phyloP scores from a whole-genome alignment of 441 rosid species.

The Pelargonium citronellum region DNA sequence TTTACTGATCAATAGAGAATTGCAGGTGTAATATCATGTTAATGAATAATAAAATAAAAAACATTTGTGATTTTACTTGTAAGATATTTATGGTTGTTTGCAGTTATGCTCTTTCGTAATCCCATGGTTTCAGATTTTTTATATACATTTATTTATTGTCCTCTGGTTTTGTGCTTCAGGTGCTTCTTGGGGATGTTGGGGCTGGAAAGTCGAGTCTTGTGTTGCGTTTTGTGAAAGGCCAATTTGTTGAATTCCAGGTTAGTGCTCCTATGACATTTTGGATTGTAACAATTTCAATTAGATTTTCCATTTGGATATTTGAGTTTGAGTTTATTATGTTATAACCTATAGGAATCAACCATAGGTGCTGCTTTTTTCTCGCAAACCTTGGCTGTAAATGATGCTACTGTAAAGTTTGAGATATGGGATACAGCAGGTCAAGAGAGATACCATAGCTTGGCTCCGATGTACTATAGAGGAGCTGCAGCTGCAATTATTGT shows the following conservation, averaged over 20 bases:
- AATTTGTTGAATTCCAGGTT: slow-evolving; percentile 96
- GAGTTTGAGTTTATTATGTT: slow-evolving; percentile 1
- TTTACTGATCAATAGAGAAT: no score
- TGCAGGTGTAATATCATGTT: no score
- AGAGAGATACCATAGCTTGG: slow-evolving; percentile 94
- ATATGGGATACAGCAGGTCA: slow-evolving; percentile 99
- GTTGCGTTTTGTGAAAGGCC: slow-evolving; percentile 88
- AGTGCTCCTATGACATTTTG: slow-evolving; percentile 7
- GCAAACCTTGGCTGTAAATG: slow-evolving; percentile 86
- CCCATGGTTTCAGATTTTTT: no score
- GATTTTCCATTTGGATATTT: slow-evolving; percentile 8
- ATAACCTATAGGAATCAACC: slow-evolving; percentile 90
- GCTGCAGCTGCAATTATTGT: slow-evolving; percentile 20
- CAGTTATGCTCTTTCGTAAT: no score
- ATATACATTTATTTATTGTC: no score
- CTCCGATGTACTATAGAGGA: slow-evolving; percentile 98
- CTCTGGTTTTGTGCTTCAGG: slow-evolving; percentile 36
- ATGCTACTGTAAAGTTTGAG: slow-evolving; percentile 92
- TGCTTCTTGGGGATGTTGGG: slow-evolving; percentile 95
- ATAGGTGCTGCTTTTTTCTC: slow-evolving; percentile 97
- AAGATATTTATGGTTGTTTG: no score
- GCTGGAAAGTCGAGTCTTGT: slow-evolving; percentile 98
- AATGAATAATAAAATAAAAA: no score
- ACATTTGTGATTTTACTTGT: no score
- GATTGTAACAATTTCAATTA: background rate